Percentiles rank a stretch among this genome's conserved stretches.
Conservation (phyloP, 129 eudicot species). For the Artemisia tridentata region DNA sequence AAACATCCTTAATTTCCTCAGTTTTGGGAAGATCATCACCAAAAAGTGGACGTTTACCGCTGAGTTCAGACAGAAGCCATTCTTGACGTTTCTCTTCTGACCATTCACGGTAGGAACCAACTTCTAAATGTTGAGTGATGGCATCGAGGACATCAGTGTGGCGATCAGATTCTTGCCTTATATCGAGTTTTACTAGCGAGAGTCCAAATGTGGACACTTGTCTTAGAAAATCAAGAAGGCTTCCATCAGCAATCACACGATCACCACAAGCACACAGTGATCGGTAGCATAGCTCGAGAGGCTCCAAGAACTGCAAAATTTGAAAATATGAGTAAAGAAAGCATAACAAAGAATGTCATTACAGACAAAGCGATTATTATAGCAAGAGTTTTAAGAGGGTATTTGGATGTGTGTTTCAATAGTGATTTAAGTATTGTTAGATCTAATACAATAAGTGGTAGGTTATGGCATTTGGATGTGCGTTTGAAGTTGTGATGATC, state of each 20-base stretch:
- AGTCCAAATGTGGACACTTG: constrained; percentile 96
- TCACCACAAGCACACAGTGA: constrained; percentile 95
- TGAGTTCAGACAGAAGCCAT: constrained; percentile 86
- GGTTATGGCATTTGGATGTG: constrained; percentile 6
- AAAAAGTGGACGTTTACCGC: constrained; percentile 88
- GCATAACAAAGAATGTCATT: background rate
- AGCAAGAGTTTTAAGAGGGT: background rate
- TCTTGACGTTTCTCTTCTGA: constrained; percentile 83
- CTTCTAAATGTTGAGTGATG: constrained; percentile 78
- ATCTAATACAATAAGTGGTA: background rate
- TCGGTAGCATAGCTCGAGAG: constrained; percentile 94
- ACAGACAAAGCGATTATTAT: background rate
- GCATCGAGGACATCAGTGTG: constrained; percentile 98
- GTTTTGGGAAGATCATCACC: constrained; percentile 94
- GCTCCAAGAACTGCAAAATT: constrained; percentile 74
- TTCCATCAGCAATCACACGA: constrained; percentile 89
- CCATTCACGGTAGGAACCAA: constrained; percentile 96
- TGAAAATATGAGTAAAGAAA: background rate
- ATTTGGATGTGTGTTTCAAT: background rate
- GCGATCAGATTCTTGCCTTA: constrained; percentile 93
- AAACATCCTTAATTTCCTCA: constrained; percentile 88
- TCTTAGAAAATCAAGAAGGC: constrained; percentile 88
- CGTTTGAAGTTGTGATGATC: background rate
- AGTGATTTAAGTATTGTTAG: background rate
- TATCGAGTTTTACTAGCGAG: constrained; percentile 89